A percentile compares a stretch with the other conserved stretches of the same genome.
phyloP scores from a whole-genome alignment of 495 filamentous ascomycete genomes.

The Haplographium delicatum region DNA sequence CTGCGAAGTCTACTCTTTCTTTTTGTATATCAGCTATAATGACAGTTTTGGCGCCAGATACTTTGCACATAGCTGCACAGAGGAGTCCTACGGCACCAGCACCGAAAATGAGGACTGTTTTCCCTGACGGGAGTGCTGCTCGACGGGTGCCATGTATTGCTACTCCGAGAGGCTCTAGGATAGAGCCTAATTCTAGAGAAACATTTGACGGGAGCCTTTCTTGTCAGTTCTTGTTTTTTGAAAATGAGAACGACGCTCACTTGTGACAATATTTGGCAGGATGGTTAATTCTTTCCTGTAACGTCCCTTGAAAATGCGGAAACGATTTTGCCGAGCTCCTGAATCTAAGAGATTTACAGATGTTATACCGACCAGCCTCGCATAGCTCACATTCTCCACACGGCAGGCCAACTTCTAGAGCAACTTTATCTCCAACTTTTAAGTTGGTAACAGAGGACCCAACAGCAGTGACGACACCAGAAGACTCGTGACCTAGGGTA shows the following conservation, averaged over 20 bases:
- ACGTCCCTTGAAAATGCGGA: conserved; percentile 76
- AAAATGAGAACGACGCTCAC: conserved; percentile 31
- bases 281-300: conserved; percentile 75
- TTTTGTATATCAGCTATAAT: conserved; percentile 77
- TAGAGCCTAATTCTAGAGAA: conserved; percentile 62
- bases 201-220: conserved; percentile 55
- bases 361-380: conserved; percentile 69
- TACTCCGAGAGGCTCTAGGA: conserved; percentile 76
- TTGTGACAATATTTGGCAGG: conserved; percentile 63
- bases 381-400: conserved; percentile 67
- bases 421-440: conserved; percentile 64
- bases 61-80: conserved; percentile 61
- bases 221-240: conserved; percentile 24
- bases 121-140: conserved; percentile 45
- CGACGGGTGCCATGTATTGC: conserved; percentile 69
- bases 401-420: conserved; percentile 78
- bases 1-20: conserved; percentile 66
- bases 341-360: conserved; percentile 76
- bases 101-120: conserved; percentile 68
- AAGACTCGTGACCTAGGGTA: conserved; percentile 58
- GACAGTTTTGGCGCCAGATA: conserved; percentile 52
- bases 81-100: conserved; percentile 78
- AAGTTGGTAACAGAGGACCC: conserved; percentile 41
- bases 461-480: conserved; percentile 50
- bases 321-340: conserved; percentile 71